Conservation (phyloP, 805 yeast species). For the Metschnikowia dekortorum region DNA sequence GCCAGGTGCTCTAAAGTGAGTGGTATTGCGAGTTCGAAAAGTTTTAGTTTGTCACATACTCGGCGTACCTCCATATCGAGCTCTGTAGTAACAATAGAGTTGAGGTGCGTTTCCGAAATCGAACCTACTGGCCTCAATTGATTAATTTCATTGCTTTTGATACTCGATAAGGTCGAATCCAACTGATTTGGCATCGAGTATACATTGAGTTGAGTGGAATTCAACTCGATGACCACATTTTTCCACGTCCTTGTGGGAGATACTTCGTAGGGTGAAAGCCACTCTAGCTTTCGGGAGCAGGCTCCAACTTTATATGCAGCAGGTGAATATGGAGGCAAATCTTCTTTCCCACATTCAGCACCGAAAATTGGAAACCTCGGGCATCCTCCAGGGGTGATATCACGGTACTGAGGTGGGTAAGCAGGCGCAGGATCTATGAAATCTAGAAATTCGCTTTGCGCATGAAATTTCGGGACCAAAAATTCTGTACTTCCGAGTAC, state of each 20-base stretch:
- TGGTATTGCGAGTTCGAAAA: slow-evolving; percentile 1
- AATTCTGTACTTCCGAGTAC: not conserved
- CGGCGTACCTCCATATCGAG: slow-evolving; percentile 8
- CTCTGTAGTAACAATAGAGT: slow-evolving; percentile 11
- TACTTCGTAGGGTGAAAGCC: slow-evolving; percentile 72
- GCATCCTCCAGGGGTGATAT: slow-evolving; percentile 43
- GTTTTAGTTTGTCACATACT: slow-evolving; percentile 8
- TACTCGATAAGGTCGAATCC: slow-evolving; percentile 24
- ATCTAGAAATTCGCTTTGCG: slow-evolving; percentile 18
- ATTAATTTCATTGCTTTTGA: not conserved
- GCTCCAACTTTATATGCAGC: slow-evolving; percentile 58
- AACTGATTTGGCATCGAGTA: slow-evolving; percentile 41
- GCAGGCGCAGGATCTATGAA: slow-evolving; percentile 38
- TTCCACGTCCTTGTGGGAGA: slow-evolving; percentile 70
- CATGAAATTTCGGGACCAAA: not conserved
- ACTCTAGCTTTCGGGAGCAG: slow-evolving; percentile 64
- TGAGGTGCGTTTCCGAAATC: slow-evolving; percentile 2
- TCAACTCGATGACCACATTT: slow-evolving; percentile 62
- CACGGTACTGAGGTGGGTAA: slow-evolving; percentile 33
- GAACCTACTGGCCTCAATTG: not conserved
- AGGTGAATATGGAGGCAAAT: slow-evolving; percentile 63
- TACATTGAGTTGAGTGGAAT: slow-evolving; percentile 81
- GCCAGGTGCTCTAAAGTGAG: not conserved
- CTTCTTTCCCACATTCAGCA: slow-evolving; percentile 22
- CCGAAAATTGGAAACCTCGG: slow-evolving; percentile 32